Conservation (phyloP, 2,329 filamentous ascomycete genomes). For the Botrytis aclada region DNA sequence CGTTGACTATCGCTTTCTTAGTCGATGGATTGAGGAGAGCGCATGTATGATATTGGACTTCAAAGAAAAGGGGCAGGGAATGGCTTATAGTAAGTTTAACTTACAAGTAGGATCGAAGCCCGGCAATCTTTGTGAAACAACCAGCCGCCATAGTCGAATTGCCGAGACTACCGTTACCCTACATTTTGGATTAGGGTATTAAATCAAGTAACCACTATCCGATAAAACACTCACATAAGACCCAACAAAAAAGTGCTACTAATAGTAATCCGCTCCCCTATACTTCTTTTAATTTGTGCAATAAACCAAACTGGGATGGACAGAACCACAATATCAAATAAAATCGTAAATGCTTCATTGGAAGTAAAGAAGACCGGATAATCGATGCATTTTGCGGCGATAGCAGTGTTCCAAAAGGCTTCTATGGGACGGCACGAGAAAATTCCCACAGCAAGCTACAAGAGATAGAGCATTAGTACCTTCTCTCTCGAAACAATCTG, state of each 20-base stretch:
- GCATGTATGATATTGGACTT: background rate
- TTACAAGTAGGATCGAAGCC: conserved; percentile 8
- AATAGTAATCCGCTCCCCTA: background rate
- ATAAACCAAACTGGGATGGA: conserved; percentile 16
- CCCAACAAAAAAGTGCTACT: conserved; percentile 6
- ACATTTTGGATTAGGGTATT: background rate
- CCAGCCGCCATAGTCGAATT: background rate
- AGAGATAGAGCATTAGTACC: background rate
- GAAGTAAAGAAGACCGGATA: conserved; percentile 5
- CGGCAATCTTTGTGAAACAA: background rate
- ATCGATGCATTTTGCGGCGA: background rate
- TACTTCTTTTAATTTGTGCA: background rate
- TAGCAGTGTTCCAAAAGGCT: background rate
- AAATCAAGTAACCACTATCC: background rate
- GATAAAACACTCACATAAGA: background rate
- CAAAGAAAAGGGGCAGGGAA: background rate
- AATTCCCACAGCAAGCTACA: background rate
- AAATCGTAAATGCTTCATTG: conserved; percentile 10
- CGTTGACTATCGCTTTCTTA: background rate
- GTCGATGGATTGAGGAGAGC: background rate
- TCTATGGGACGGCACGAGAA: background rate
- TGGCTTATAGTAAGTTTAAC: background rate
- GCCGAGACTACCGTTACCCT: conserved; percentile 9
- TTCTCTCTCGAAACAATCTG: background rate
- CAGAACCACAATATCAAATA: conserved; percentile 3